Percentiles rank a stretch among this genome's conserved stretches.
Conservation (phyloP, 768 basidiomycete species). For the Pleurotus giganteus region DNA sequence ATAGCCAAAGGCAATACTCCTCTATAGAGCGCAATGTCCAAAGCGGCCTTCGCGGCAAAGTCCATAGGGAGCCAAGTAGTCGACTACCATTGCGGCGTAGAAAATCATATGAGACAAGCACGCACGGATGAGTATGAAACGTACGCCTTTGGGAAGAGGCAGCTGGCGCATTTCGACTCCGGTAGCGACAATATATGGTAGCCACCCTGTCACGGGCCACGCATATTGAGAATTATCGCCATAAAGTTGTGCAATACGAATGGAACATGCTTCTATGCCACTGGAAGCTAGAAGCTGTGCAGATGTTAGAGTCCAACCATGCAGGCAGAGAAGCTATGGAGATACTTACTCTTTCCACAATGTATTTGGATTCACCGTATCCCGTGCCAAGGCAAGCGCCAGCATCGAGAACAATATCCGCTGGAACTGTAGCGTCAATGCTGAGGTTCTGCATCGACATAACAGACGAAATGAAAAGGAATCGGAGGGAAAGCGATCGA, state of each 20-base stretch:
- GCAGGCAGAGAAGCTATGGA: background rate
- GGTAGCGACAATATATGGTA: slow-evolving; percentile 32
- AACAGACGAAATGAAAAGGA: slow-evolving; percentile 38
- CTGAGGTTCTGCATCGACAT: slow-evolving; percentile 18
- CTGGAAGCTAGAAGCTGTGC: slow-evolving; percentile 23
- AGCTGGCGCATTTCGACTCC: slow-evolving; percentile 21
- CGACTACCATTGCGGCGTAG: slow-evolving; percentile 16
- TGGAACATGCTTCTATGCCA: slow-evolving; percentile 20
- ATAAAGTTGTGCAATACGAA: slow-evolving; percentile 32
- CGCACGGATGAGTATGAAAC: slow-evolving; percentile 1
- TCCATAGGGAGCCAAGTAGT: slow-evolving; percentile 34
- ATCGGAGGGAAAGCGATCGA: slow-evolving; percentile 15
- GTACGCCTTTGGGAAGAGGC: slow-evolving; percentile 20
- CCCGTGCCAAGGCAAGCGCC: slow-evolving; percentile 27
- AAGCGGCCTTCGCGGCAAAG: slow-evolving; percentile 22
- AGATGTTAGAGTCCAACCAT: no score
- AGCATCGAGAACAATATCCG: slow-evolving; percentile 22
- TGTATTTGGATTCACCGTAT: slow-evolving; percentile 37
- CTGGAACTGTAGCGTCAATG: slow-evolving; percentile 23
- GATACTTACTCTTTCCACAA: slow-evolving; percentile 29
- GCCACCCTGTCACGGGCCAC: slow-evolving; percentile 33
- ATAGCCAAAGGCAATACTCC: slow-evolving; percentile 17
- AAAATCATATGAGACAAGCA: background rate
- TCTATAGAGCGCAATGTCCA: slow-evolving; percentile 27
- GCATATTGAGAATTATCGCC: slow-evolving; percentile 27